A percentile compares a stretch with the other conserved stretches of the same genome.
Evolutionary conservation across 2,329 filamentous ascomycete species (phyloP).

Genomic region (Ambrosiella xylebori): DNA sequence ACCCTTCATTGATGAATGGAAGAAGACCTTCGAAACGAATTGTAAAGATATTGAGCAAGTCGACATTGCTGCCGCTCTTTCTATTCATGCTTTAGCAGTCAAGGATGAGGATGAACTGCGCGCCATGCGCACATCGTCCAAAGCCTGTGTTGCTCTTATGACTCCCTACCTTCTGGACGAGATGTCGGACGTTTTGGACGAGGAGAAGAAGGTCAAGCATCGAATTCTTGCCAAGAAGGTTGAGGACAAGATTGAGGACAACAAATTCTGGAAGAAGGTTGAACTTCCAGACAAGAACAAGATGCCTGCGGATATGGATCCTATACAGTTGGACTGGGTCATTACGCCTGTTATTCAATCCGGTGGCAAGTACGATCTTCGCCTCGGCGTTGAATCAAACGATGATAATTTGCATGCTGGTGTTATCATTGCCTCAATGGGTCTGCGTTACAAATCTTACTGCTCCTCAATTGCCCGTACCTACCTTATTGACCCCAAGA

Average conservation of each 20-base stretch:
- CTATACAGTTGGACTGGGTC: constrained; percentile 82
- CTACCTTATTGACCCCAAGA: constrained; percentile 93
- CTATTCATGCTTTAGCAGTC: constrained; percentile 66
- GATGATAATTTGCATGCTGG: constrained; percentile 73
- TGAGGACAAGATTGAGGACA: constrained; percentile 77
- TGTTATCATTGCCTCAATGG: constrained; percentile 83
- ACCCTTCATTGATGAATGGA: constrained; percentile 94
- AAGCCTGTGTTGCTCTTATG: constrained; percentile 87
- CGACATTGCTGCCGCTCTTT: constrained; percentile 69
- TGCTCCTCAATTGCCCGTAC: constrained; percentile 83
- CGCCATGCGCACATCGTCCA: constrained; percentile 82
- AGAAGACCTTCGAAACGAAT: constrained; percentile 58
- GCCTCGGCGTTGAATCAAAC: constrained; percentile 61
- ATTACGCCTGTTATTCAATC: constrained; percentile 84
- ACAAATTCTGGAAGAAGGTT: constrained; percentile 78
- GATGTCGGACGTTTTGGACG: constrained; percentile 89
- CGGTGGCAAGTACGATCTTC: constrained; percentile 85
- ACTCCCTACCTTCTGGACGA: constrained; percentile 94
- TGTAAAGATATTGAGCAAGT: constrained; percentile 78
- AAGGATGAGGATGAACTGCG: constrained; percentile 93
- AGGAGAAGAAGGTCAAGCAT: constrained; percentile 94
- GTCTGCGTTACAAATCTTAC: constrained; percentile 89
- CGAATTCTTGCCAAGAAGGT: constrained; percentile 73
- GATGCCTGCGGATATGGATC: constrained; percentile 72
- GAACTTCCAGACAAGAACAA: constrained; percentile 54